Evolutionary conservation across 2,329 filamentous ascomycete species (phyloP).

Genomic region (Cladosporium sphaerospermum): DNA sequence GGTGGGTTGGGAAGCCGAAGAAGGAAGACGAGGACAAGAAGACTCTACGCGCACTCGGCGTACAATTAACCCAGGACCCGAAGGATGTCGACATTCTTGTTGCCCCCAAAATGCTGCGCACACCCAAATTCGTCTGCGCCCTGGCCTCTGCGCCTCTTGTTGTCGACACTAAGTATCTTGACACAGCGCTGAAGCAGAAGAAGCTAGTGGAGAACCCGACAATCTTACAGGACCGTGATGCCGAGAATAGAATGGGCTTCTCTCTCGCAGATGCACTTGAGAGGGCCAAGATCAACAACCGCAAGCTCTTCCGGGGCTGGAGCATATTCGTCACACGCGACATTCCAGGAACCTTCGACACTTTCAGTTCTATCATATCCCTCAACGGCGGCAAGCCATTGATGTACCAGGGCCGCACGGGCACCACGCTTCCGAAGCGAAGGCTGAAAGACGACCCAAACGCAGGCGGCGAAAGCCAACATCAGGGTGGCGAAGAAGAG

Average conservation of each 20-base stretch:
- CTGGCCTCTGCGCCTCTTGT: slow-evolving; percentile 74
- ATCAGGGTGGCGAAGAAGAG: slow-evolving; percentile 52
- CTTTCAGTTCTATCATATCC: slow-evolving; percentile 77
- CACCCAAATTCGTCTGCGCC: slow-evolving; percentile 86
- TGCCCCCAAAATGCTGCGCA: slow-evolving; percentile 79
- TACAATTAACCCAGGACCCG: slow-evolving; percentile 74
- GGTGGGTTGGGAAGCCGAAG: slow-evolving; percentile 67
- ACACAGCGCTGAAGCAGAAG: slow-evolving; percentile 64
- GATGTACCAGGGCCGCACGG: slow-evolving; percentile 67
- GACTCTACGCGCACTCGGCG: slow-evolving; percentile 74
- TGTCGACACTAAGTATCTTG: slow-evolving; percentile 71
- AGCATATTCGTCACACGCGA: slow-evolving; percentile 78
- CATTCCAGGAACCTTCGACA: slow-evolving; percentile 74
- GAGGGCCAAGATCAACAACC: slow-evolving; percentile 69
- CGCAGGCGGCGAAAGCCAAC: slow-evolving; percentile 48
- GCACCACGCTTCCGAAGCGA: slow-evolving; percentile 47
- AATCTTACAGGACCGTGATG: slow-evolving; percentile 60
- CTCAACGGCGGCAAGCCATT: slow-evolving; percentile 82
- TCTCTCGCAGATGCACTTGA: slow-evolving; percentile 61
- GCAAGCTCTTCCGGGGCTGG: slow-evolving; percentile 67
- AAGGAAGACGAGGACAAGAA: slow-evolving; percentile 78
- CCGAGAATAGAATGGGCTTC: slow-evolving; percentile 66
- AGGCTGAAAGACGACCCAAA: slow-evolving; percentile 49
- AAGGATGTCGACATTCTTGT: slow-evolving; percentile 77
- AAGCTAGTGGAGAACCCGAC: slow-evolving; percentile 56